These are phyloP conservation scores for Davidsoniella neocaledoniae DNA, from an alignment of 2,329 filamentous ascomycete genomes.

Conservation along the genomic window DNA sequence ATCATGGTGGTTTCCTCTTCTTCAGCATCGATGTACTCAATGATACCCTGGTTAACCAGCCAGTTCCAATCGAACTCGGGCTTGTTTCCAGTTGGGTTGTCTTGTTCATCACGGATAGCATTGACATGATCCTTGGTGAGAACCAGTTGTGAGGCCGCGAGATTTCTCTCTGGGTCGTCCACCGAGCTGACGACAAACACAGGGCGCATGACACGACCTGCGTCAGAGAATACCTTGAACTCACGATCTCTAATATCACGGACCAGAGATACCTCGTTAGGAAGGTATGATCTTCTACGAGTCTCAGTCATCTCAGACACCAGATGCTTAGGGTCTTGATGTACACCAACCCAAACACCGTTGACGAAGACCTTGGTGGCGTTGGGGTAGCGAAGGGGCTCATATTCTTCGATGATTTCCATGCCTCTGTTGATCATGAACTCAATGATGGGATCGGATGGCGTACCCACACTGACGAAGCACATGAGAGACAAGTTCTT, in stretches of 20 bases:
- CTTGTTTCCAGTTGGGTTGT: constrained; percentile 40
- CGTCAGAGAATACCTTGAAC: constrained; percentile 97
- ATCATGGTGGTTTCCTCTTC: constrained; percentile 99
- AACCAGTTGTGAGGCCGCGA: constrained; percentile 51
- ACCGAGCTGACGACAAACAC: constrained; percentile 89
- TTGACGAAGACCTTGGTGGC: constrained; percentile 98
- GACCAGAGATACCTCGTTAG: constrained; percentile 84
- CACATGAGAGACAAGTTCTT: constrained; percentile 98
- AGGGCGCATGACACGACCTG: constrained; percentile 83
- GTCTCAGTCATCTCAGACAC: constrained; percentile 64
- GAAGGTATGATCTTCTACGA: constrained; percentile 66
- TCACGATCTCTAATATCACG: constrained; percentile 93
- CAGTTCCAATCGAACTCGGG: constrained; percentile 75
- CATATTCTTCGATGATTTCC: constrained; percentile 93
- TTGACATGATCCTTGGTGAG: constrained; percentile 72
- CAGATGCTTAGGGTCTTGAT: constrained; percentile 72
- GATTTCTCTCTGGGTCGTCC: constrained; percentile 46
- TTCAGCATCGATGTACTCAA: constrained; percentile 94
- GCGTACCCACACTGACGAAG: constrained; percentile 89
- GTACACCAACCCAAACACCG: constrained; percentile 93
- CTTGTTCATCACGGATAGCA: constrained; percentile 55
- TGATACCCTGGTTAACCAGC: constrained; percentile 64
- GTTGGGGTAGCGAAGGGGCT: constrained; percentile 67
- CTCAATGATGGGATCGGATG: constrained; percentile 75
- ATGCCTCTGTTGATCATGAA: constrained; percentile 95